These are phyloP conservation scores for Cryptococcus sp. DNA, from an alignment of 1,284 basidiomycete species.

Conservation along the genomic window DNA sequence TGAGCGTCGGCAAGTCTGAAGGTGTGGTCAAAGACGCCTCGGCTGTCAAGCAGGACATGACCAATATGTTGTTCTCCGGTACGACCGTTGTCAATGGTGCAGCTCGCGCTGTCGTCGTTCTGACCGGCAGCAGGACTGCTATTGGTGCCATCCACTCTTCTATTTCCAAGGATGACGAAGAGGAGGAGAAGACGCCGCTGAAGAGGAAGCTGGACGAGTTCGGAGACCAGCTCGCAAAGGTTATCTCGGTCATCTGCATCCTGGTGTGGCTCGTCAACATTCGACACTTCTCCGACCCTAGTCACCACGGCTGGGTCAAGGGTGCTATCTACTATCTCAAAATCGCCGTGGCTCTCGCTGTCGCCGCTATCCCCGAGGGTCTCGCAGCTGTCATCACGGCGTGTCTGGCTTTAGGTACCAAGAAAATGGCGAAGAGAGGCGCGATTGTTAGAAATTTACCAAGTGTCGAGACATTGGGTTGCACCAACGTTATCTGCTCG, in stretches of 20 bases:
- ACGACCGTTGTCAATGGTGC: slow-evolving; percentile 91
- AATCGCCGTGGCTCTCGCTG: slow-evolving; percentile 93
- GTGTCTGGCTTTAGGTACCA: slow-evolving; percentile 91
- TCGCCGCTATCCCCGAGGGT: slow-evolving; percentile 94
- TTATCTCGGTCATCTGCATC: slow-evolving; percentile 91
- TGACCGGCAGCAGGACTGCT: slow-evolving; percentile 81
- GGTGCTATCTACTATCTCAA: slow-evolving; percentile 97
- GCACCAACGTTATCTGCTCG: slow-evolving; percentile 94
- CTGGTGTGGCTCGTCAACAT: slow-evolving; percentile 95
- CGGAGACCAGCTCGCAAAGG: slow-evolving; percentile 91
- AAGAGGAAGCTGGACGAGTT: slow-evolving; percentile 97
- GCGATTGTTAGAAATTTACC: slow-evolving; percentile 94
- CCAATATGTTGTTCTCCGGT: slow-evolving; percentile 90
- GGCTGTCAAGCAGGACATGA: slow-evolving; percentile 95
- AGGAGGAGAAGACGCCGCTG: slow-evolving; percentile 86
- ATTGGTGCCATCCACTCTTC: slow-evolving; percentile 95
- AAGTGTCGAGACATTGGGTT: slow-evolving; percentile 93
- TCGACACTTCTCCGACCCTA: slow-evolving; percentile 88
- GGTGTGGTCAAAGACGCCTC: slow-evolving; percentile 66
- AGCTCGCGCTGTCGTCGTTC: slow-evolving; percentile 79
- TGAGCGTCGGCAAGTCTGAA: slow-evolving; percentile 77
- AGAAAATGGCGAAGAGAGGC: slow-evolving; percentile 97
- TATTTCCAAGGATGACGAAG: slow-evolving; percentile 58
- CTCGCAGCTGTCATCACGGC: slow-evolving; percentile 94
- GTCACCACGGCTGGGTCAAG: slow-evolving; percentile 83